Percentiles rank a stretch among this genome's conserved stretches.
These are phyloP conservation scores for Aspergillus novofumigatus DNA, from an alignment of 2,329 filamentous ascomycete genomes.

Conservation along the genomic window DNA sequence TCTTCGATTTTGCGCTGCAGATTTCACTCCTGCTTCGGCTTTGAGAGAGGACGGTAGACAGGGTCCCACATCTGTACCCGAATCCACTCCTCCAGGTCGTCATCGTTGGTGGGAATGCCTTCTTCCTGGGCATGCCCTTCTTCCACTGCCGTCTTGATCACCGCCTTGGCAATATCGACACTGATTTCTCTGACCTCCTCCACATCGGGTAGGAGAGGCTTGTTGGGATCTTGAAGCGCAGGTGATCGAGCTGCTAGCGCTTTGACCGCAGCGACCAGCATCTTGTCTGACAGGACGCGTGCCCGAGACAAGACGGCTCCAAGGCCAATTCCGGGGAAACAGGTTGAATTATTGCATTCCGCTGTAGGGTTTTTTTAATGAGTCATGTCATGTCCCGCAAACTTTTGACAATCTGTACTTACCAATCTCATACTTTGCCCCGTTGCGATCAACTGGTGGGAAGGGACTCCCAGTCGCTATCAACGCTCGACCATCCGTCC, in stretches of 20 bases:
- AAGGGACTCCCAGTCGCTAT: slow-evolving; percentile 84
- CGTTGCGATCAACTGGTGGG: slow-evolving; percentile 61
- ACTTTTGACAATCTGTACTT: slow-evolving; percentile 14
- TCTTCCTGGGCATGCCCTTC: slow-evolving; percentile 64
- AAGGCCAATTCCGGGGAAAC: slow-evolving; percentile 81
- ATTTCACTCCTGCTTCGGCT: neutral
- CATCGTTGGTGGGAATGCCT: slow-evolving; percentile 54
- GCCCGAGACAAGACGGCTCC: slow-evolving; percentile 69
- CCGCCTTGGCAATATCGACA: slow-evolving; percentile 69
- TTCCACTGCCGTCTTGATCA: slow-evolving; percentile 66
- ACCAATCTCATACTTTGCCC: slow-evolving; percentile 53
- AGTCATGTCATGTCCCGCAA: slow-evolving; percentile 26
- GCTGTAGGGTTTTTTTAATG: slow-evolving; percentile 44
- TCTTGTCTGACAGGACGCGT: slow-evolving; percentile 64
- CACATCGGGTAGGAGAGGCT: slow-evolving; percentile 72
- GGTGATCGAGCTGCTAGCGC: slow-evolving; percentile 69
- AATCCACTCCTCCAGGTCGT: slow-evolving; percentile 38
- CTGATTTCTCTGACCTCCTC: slow-evolving; percentile 70
- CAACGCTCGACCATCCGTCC: slow-evolving; percentile 73
- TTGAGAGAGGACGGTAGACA: slow-evolving; percentile 29
- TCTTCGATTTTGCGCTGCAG: neutral
- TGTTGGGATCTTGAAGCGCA: slow-evolving; percentile 59
- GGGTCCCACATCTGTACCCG: slow-evolving; percentile 42
- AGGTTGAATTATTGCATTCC: slow-evolving; percentile 85
- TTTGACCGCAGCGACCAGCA: slow-evolving; percentile 76